A percentile compares a stretch with the other conserved stretches of the same genome.
Conservation (phyloP, 2,329 filamentous ascomycete genomes). For the Blastomyces percursus region DNA sequence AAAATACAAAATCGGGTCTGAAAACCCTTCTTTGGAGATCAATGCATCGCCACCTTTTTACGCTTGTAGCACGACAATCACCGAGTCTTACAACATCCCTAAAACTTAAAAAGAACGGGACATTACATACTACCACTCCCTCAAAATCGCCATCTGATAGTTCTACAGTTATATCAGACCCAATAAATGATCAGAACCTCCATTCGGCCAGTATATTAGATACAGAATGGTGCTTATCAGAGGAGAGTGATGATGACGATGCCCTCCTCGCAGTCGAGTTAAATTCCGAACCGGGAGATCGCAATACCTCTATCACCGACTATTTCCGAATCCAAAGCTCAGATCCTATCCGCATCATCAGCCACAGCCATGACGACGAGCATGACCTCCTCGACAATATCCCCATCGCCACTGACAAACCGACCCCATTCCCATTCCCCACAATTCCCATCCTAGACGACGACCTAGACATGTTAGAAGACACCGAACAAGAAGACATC, state of each 20-base stretch:
- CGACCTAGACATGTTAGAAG: background rate
- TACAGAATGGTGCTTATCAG: constrained; percentile 4
- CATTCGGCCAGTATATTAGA: background rate
- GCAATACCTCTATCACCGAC: background rate
- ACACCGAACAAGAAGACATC: background rate
- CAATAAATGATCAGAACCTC: background rate
- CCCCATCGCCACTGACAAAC: background rate
- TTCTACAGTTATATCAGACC: background rate
- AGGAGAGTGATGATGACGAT: constrained; percentile 1
- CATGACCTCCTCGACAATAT: background rate
- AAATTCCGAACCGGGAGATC: background rate
- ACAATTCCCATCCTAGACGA: background rate
- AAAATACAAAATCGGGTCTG: constrained; percentile 16
- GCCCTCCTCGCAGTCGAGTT: background rate
- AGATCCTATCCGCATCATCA: background rate
- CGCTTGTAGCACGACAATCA: constrained; percentile 7
- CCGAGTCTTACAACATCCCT: background rate
- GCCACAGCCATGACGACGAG: background rate
- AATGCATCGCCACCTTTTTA: constrained; percentile 21
- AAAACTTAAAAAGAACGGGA: background rate
- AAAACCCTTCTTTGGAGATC: constrained; percentile 25
- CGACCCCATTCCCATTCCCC: background rate
- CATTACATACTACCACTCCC: background rate
- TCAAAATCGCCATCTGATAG: background rate
- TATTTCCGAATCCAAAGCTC: background rate